Evolutionary conservation across 768 basidiomycete species (phyloP), one percentile per base, ranked within the genome.

Genomic region (Pisolithus tinctorius): DNA sequence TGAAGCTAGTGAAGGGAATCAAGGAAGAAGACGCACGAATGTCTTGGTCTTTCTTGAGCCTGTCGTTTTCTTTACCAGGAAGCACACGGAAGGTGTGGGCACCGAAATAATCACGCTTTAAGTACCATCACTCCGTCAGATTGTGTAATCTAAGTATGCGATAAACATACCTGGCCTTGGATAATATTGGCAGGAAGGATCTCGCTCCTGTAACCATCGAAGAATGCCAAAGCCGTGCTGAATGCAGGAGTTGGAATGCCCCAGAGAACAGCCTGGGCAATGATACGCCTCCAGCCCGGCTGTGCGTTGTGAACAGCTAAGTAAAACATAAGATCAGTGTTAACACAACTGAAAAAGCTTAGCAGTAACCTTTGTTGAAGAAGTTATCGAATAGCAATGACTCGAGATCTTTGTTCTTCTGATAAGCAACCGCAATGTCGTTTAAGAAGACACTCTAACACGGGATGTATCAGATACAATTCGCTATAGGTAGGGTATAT

Each of bases 231-330:
- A 44, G 95, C 95, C 39, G 95, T 97, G 77, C 89, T 90, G 77
- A 93, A 93, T n/a, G 93, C 93, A 30, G 96, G 94, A 31, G 92
- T 88, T 55, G 96, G 90, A 66, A 96, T 93, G 66, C 96, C 96
- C 91, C 93, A 98, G 52, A 98, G 88, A 55, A 89, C 85, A 53
- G 90, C 89, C 70, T 98, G 96, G 48, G 96, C 96, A 61, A 92
- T 81, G 50, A 98, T 86, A 57, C 96, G 92, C 70, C 96, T 83
- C 96, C 96, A 99, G 53, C 96, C 96, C 54, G 93, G 88, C 71
- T 98, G 95, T 43, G 95, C 95, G 62, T 80, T 88, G 75, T 93
- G 88, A 55, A 94, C 81, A 62, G 93, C 93, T 86, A 56, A 3
- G 48, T 0, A 17, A 34, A 20, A 49, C 38, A 27, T 31, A 34